Conservation (phyloP, 371 early-diverging fungal species). For the Coemansia sp. region DNA sequence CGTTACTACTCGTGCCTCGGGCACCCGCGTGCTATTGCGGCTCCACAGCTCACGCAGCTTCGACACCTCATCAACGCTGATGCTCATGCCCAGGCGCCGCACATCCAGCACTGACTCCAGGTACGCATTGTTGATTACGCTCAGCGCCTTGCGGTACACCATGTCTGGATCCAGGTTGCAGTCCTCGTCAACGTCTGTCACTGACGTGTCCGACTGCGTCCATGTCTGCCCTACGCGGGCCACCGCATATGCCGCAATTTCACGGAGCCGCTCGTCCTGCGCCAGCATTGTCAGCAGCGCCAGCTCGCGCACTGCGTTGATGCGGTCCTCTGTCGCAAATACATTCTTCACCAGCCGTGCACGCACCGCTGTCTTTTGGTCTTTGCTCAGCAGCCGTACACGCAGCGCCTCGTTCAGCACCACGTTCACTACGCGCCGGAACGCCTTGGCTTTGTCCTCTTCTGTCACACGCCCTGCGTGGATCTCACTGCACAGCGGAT, state of each 20-base stretch:
- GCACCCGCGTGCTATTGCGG: slow-evolving; percentile 30
- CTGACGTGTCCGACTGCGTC: slow-evolving; percentile 37
- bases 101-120: slow-evolving; percentile 52
- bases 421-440: slow-evolving; percentile 50
- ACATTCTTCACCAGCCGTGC: slow-evolving; percentile 48
- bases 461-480: slow-evolving; percentile 49
- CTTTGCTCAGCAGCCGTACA: slow-evolving; percentile 46
- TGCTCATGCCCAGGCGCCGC: slow-evolving; percentile 50
- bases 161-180: slow-evolving; percentile 53
- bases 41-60: slow-evolving; percentile 48
- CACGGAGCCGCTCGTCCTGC: slow-evolving; percentile 48
- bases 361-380: slow-evolving; percentile 49
- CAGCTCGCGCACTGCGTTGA: slow-evolving; percentile 49
- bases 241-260: slow-evolving; percentile 42
- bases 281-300: slow-evolving; percentile 50
- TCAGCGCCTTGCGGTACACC: slow-evolving; percentile 52
- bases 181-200: slow-evolving; percentile 51
- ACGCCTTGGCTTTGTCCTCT: slow-evolving; percentile 54
- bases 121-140: slow-evolving; percentile 44
- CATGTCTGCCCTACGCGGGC: slow-evolving; percentile 37
- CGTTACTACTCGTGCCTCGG: slow-evolving; percentile 38
- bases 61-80: slow-evolving; percentile 45
- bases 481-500: slow-evolving; percentile 54
- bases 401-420: slow-evolving; percentile 54
- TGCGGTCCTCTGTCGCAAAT: slow-evolving; percentile 45